A percentile compares a stretch with the other conserved stretches of the same genome.
Evolutionary conservation across 495 filamentous ascomycete species (phyloP).

Genomic region (Talaromyces proteolyticus): DNA sequence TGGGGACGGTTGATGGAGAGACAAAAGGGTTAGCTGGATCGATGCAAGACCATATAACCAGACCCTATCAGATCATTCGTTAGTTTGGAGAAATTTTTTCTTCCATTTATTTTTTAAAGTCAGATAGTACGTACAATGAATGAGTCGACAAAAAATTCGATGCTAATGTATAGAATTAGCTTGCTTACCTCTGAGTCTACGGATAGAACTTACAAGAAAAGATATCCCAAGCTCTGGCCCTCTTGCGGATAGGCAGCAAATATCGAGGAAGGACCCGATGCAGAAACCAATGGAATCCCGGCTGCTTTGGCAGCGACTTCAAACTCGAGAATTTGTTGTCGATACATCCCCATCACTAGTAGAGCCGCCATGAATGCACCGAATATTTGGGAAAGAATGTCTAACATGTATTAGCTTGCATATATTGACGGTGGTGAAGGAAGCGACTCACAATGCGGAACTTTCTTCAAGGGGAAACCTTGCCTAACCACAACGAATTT

Average conservation of each 20-base stretch:
- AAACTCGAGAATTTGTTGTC: conserved; percentile 35
- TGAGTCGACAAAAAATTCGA: conserved; percentile 46
- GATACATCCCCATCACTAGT: conserved; percentile 44
- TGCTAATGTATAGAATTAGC: background rate
- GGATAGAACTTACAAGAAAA: conserved; percentile 32
- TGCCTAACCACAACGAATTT: conserved; percentile 13
- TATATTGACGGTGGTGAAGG: background rate
- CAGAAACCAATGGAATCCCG: conserved; percentile 28
- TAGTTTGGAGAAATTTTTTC: too few relatives aligned
- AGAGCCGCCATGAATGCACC: conserved; percentile 45
- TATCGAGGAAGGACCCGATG: conserved; percentile 40
- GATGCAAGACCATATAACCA: conserved; percentile 48
- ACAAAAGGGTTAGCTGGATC: conserved; percentile 51
- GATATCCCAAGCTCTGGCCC: conserved; percentile 38
- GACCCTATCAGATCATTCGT: conserved; percentile 16
- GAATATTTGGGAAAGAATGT: conserved; percentile 47
- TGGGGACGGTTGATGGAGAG: conserved; percentile 33
- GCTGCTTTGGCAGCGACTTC: conserved; percentile 18
- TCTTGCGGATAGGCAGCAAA: conserved; percentile 37
- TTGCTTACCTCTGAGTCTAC: background rate
- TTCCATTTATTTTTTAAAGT: background rate
- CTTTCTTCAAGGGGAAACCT: conserved; percentile 47
- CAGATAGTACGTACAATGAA: conserved; percentile 31
- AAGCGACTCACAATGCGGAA: conserved; percentile 25
- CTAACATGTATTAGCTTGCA: too few relatives aligned